Conservation (phyloP, 2,329 filamentous ascomycete species). For the Mycosphaerella arachidis region DNA sequence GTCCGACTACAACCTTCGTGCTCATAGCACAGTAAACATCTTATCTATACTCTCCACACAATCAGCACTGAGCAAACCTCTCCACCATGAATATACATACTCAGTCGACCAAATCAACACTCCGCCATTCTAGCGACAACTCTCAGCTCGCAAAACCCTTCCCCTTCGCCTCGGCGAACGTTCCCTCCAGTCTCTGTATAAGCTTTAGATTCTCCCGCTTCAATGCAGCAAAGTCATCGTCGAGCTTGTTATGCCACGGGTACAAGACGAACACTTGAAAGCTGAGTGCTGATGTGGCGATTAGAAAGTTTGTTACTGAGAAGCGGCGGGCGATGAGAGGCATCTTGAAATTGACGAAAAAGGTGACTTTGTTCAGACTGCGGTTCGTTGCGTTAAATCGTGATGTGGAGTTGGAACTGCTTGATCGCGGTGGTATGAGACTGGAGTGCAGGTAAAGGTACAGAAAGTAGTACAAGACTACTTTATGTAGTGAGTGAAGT, state of each 20-base stretch:
- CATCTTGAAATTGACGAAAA: constrained; percentile 8
- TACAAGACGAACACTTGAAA: constrained; percentile 27
- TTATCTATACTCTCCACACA: no score
- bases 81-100: no score
- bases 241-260: constrained; percentile 27
- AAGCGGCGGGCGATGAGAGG: constrained; percentile 22
- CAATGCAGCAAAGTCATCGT: constrained; percentile 22
- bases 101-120: no score
- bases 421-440: background rate
- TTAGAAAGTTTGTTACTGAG: constrained; percentile 23
- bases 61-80: no score
- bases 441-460: background rate
- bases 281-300: constrained; percentile 21
- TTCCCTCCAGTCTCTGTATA: constrained; percentile 8
- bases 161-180: background rate
- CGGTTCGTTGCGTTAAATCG: background rate
- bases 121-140: no score
- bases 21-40: no score
- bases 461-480: background rate
- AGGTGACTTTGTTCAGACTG: background rate
- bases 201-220: constrained; percentile 18
- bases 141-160: background rate
- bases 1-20: no score
- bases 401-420: background rate
- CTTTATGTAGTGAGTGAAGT: background rate